These are phyloP conservation scores for Globisporangium radiosum DNA, from an alignment of 352 stramenopile genomes.

Conservation along the genomic window DNA sequence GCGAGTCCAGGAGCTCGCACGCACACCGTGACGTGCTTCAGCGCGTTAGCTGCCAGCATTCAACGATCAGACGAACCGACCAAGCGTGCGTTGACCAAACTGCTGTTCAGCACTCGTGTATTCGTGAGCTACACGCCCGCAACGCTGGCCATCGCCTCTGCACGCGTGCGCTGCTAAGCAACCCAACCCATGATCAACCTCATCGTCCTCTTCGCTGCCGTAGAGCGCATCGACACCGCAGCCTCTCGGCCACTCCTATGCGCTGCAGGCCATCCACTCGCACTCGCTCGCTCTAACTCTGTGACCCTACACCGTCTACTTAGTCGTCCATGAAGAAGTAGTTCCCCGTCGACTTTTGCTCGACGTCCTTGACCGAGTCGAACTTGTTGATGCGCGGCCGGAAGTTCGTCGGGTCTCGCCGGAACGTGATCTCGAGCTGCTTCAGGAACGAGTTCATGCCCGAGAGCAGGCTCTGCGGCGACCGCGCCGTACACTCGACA, in stretches of 20 bases:
- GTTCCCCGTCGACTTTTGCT: conserved; percentile 96
- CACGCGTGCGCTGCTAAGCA: no score
- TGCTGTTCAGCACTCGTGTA: no score
- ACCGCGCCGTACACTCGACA: conserved; percentile 95
- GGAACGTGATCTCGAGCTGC: conserved; percentile 98
- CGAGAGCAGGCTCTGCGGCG: conserved; percentile 92
- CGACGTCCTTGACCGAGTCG: conserved; percentile 95
- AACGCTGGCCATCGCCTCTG: no score
- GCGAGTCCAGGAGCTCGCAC: conserved; percentile 14
- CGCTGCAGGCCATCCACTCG: no score
- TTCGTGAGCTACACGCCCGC: no score
- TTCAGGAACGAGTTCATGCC: conserved; percentile 99
- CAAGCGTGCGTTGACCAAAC: no score
- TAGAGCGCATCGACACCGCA: no score
- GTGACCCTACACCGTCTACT: conserved; percentile 13
- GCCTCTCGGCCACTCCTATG: no score
- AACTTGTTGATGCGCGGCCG: conserved; percentile 96
- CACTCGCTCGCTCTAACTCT: not conserved
- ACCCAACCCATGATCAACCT: no score
- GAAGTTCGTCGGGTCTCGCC: conserved; percentile 98
- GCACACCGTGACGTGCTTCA: not conserved
- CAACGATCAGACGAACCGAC: no score
- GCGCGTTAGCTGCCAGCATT: no score
- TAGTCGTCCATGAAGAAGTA: conserved; percentile 99
- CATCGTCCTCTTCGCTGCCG: no score